Evolutionary conservation across 2,329 filamentous ascomycete genomes (phyloP), one percentile per base, ranked within the genome.

Genomic region (Aspergillus fumigatus): DNA sequence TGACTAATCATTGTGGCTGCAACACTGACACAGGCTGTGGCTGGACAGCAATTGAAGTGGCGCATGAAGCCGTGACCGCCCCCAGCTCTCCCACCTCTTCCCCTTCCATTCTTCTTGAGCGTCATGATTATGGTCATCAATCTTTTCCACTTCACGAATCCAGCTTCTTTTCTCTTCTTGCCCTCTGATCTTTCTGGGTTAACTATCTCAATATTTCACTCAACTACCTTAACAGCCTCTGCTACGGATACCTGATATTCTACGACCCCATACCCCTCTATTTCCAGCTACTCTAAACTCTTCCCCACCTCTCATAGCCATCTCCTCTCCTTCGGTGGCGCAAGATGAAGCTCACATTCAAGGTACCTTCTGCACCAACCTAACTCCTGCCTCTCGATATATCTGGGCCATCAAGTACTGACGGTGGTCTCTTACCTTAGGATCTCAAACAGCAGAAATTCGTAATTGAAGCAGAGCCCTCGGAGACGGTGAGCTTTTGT

Each of bases 391-490:
- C 54, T 56, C n/a, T 35, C 9, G 43, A 40, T 26, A 8, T 9
- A 19, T 14, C 35, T 25, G 11, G n/a, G n/a, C 8, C 19, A 17
- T 14, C 43, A 35, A 48, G 50, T 48, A 59, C 62, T 71, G 54
- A 71, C 59, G 14, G 48, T 48, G 45, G 40, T 59, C 56, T 52
- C 48, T 49, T 61, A 61, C 48, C 50, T 60, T 53, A 97, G 92
- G 94, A 99, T 81, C 84, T 99, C 71, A 97, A 97, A 83, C 94
- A 97, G 78, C 90, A 97, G 76, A 97, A 97, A 82, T 99, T 99
- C 79, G 87, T 88, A 71, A 89, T 99, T 81, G 93, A 97, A 67
- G 90, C 92, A 71, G 92, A 97, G 76, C 90, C 92, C 62, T 87
- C 89, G 64, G 92, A 97, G 74, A 89, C 90, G 75, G 92, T 97